A percentile compares a stretch with the other conserved stretches of the same genome.
Evolutionary conservation across 495 filamentous ascomycete species (phyloP).

Genomic region (Cladorrhinum samala): DNA sequence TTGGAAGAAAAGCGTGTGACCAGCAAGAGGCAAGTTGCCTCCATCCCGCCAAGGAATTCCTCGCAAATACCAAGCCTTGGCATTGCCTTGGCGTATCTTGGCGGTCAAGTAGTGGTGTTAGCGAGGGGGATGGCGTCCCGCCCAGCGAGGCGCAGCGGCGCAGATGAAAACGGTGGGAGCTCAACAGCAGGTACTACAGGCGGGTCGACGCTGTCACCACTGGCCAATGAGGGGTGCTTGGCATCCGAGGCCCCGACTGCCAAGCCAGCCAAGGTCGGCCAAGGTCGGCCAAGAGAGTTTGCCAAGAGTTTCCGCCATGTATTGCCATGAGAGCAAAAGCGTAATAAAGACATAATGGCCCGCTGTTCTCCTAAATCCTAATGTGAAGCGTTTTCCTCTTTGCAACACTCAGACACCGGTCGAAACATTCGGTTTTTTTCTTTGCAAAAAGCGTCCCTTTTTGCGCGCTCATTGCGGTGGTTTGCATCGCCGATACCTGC

Average conservation of each 20-base stretch:
- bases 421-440: conserved; percentile 12
- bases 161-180: neutral
- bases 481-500: neutral
- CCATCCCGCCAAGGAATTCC: conserved; percentile 22
- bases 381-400: conserved; percentile 32
- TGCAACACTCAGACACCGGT: conserved; percentile 12
- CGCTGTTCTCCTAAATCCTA: conserved; percentile 28
- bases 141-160: neutral
- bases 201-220: conserved; percentile 12
- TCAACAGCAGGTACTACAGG: conserved; percentile 19
- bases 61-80: conserved; percentile 32
- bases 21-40: conserved; percentile 16
- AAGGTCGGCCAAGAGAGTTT: conserved; percentile 26
- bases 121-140: neutral
- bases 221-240: conserved; percentile 23
- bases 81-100: conserved; percentile 24
- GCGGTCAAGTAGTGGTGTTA: conserved; percentile 22
- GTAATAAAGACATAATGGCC: conserved; percentile 43
- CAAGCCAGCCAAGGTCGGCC: conserved; percentile 39
- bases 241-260: conserved; percentile 31
- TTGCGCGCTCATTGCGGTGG: neutral
- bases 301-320: conserved; percentile 45
- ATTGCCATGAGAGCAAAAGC: conserved; percentile 35
- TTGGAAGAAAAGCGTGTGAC: conserved; percentile 20
- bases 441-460: neutral